Conservation (phyloP, 495 filamentous ascomycete genomes). For the Aspergillus diversus region DNA sequence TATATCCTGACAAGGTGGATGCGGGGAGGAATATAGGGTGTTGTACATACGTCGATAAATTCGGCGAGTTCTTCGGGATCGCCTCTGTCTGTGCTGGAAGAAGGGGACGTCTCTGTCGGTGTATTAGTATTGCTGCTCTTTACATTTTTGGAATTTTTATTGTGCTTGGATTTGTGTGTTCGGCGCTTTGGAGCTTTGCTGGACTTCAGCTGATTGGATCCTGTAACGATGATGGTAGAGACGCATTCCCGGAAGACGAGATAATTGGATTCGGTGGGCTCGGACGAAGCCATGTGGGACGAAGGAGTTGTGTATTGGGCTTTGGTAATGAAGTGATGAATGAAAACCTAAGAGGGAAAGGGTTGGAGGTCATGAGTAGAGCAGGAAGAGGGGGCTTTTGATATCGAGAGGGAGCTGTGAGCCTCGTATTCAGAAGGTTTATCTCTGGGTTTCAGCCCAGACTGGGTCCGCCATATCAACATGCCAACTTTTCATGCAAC, state of each 20-base stretch:
- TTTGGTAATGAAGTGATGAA: background rate
- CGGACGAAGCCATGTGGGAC: slow-evolving; percentile 17
- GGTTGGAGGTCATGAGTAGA: too few species aligned
- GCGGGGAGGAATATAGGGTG: background rate
- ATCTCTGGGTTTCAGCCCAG: too few species aligned
- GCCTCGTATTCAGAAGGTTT: too few species aligned
- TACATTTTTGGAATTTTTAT: background rate
- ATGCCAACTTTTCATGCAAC: too few species aligned
- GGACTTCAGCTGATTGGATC: slow-evolving; percentile 44
- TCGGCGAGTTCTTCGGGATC: slow-evolving; percentile 73
- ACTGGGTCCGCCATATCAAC: too few species aligned
- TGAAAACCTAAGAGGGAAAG: too few species aligned
- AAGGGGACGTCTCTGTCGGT: background rate
- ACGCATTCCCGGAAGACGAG: slow-evolving; percentile 71
- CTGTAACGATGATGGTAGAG: slow-evolving; percentile 58
- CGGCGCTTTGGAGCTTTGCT: slow-evolving; percentile 47
- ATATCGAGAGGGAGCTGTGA: too few species aligned
- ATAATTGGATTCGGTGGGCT: slow-evolving; percentile 57
- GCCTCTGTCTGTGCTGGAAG: slow-evolving; percentile 22
- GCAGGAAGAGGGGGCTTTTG: too few species aligned
- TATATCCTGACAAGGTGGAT: background rate
- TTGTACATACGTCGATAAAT: slow-evolving; percentile 64
- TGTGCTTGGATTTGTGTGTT: slow-evolving; percentile 41
- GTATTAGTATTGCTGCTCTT: background rate
- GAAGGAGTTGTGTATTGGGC: background rate